A percentile compares a stretch with the other conserved stretches of the same genome.
These are phyloP conservation scores for Fraxinus latifolia DNA, from an alignment of 305 asterid species.

Conservation along the genomic window DNA sequence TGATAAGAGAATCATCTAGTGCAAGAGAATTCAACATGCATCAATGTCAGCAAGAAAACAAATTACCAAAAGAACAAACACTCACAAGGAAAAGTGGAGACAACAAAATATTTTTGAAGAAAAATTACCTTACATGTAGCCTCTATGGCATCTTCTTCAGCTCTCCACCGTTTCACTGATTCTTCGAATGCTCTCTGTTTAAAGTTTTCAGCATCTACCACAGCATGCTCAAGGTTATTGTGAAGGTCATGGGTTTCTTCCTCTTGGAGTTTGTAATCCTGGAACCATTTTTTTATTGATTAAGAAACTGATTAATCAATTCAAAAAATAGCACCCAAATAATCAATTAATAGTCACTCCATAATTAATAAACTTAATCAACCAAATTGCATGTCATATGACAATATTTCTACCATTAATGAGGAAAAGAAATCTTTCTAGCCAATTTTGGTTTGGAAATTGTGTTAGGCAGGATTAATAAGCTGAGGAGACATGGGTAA, in stretches of 20 bases:
- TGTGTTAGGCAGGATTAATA: background rate
- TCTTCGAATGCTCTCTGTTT: conserved; percentile 43
- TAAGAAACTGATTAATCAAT: conserved; percentile 20
- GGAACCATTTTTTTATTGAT: conserved; percentile 29
- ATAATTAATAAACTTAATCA: conserved; percentile 3
- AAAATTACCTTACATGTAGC: conserved; percentile 45
- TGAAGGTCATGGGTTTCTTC: conserved; percentile 31
- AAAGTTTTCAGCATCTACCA: conserved; percentile 39
- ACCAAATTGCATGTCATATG: background rate
- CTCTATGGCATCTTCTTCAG: conserved; percentile 60
- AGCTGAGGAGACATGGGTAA: background rate
- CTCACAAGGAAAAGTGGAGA: background rate
- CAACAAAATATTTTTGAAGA: conserved; percentile 11
- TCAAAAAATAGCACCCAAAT: background rate
- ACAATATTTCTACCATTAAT: background rate
- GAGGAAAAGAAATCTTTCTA: background rate
- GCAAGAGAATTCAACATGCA: conserved; percentile 16
- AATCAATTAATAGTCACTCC: background rate
- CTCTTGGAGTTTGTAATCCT: conserved; percentile 42
- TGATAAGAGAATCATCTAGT: conserved; percentile 12
- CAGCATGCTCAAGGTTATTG: conserved; percentile 43
- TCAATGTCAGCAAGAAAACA: conserved; percentile 17
- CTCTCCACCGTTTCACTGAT: conserved; percentile 51
- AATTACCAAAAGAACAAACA: background rate
- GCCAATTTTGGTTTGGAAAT: conserved; percentile 1